Evolutionary conservation across 495 filamentous ascomycete genomes (phyloP), one percentile per base, ranked within the genome.

Genomic region (Evansstolkia leycettana): DNA sequence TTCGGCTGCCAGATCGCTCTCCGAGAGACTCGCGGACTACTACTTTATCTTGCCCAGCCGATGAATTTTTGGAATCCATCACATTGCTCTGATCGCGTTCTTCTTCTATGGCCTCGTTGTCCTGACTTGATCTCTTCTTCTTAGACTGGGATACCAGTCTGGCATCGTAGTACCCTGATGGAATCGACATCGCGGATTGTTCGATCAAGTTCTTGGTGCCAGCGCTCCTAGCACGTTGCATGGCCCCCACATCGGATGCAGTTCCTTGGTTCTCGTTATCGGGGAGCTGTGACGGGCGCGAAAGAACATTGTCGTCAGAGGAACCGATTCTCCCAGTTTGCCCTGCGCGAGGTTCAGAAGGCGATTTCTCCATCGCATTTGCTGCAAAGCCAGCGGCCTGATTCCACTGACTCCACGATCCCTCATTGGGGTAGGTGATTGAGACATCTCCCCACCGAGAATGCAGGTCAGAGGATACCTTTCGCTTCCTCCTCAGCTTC

Each of bases 371-470:
- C 14, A 39, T 13, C 13, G 43, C 15, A 38, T 45, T 47, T 28
- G 36, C 34, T 11, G 31, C 36, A 20, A 42, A 45, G 5, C 43
- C 43, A 16, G 54, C 36, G 1, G 46, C 25, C 23, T 55, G 54
- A 31, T 53, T 40, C 37, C 45, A 48, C 36, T 67, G 55, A 29
- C 55, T 67, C 63, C 63, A 67, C 3, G 63, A 67, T 7, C 63
- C 63, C 15, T 57, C 45, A 17, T 42, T 65, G 19, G 63, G 63
- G 43, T 52, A 55, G 24, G 53, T 61, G 40, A 67, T 67, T 12
- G 54, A 41, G 13, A 52, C 40, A 42, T 67, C 63, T 15, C 63
- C 63, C 56, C 60, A 67, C 40, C 61, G 59, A 12, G 54, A 41
- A 38, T 67, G 50, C 27, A 65, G 40, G 25, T 64, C 56, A 1